Evolutionary conservation across 768 basidiomycete species (phyloP).

Genomic region (Dentipellis fragilis): DNA sequence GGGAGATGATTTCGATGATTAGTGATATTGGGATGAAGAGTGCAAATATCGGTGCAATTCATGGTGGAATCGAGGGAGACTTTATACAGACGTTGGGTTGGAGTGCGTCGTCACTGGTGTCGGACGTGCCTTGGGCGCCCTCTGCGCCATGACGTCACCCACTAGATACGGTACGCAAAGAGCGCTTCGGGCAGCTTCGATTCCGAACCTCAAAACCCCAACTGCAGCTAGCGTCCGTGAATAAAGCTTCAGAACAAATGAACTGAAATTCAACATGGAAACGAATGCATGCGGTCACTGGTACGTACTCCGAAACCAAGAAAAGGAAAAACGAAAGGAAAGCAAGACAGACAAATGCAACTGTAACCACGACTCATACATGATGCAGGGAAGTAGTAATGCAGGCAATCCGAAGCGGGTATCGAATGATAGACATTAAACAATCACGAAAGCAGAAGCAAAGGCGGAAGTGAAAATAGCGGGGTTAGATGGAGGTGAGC

Average conservation of each 20-base stretch:
- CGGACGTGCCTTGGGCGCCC: neutral
- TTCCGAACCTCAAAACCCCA: neutral
- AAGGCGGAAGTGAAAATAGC: too few species aligned
- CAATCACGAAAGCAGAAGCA: too few species aligned
- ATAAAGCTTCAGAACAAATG: neutral
- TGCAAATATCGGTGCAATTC: neutral
- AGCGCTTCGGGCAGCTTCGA: neutral
- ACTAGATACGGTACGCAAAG: neutral
- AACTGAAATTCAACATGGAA: neutral
- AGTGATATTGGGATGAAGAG: neutral
- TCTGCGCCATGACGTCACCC: neutral
- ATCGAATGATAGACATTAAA: too few species aligned
- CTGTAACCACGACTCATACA: too few species aligned
- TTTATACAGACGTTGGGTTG: neutral
- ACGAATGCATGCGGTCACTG: neutral
- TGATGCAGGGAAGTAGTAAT: neutral
- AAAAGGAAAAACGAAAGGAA: too few species aligned
- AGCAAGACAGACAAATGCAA: too few species aligned
- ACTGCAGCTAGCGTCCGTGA: too few species aligned
- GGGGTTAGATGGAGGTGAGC: too few species aligned
- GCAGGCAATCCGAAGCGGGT: neutral
- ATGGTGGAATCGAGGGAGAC: neutral
- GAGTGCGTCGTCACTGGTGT: neutral
- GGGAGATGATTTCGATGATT: slow-evolving; percentile 1
- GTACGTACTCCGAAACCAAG: too few species aligned